phyloP scores from a whole-genome alignment of 768 basidiomycete species.

The Dioszegia aurantiaca region DNA sequence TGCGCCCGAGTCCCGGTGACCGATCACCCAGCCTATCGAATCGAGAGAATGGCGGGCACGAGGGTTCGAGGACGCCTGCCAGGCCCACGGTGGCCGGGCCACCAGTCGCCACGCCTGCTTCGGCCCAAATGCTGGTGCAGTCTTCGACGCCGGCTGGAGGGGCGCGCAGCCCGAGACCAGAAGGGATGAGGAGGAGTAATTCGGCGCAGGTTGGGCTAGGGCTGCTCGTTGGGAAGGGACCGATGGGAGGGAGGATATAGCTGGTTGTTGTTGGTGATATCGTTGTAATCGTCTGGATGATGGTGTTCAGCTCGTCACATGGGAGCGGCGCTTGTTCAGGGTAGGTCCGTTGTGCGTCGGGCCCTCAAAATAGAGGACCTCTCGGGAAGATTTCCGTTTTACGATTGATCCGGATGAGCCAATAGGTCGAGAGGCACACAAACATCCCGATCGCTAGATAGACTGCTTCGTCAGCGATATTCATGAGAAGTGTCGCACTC shows the following conservation, averaged over 20 bases:
- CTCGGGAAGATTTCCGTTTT: neutral
- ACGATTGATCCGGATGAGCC: slow-evolving; percentile 3
- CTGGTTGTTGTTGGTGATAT: neutral
- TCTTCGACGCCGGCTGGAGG: neutral
- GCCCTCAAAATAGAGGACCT: no score
- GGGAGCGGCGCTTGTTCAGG: no score
- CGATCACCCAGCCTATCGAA: neutral
- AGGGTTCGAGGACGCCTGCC: slow-evolving; percentile 5
- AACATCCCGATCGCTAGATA: slow-evolving; percentile 10
- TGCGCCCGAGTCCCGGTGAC: neutral
- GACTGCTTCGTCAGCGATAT: neutral
- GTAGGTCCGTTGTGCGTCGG: no score
- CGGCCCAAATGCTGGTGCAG: neutral
- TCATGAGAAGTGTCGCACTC: neutral
- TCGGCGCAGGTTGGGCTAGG: slow-evolving; percentile 2
- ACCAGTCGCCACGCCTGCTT: neutral
- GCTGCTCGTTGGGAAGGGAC: neutral
- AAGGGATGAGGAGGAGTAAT: slow-evolving; percentile 3
- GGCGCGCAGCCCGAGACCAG: neutral
- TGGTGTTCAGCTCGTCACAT: no score
- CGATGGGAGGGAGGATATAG: neutral
- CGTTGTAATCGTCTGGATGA: neutral
- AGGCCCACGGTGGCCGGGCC: slow-evolving; percentile 6
- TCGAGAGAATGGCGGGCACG: neutral
- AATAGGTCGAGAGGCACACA: slow-evolving; percentile 1